Conservation (phyloP, 768 basidiomycete genomes). For the Leucogyrophana mollusca region DNA sequence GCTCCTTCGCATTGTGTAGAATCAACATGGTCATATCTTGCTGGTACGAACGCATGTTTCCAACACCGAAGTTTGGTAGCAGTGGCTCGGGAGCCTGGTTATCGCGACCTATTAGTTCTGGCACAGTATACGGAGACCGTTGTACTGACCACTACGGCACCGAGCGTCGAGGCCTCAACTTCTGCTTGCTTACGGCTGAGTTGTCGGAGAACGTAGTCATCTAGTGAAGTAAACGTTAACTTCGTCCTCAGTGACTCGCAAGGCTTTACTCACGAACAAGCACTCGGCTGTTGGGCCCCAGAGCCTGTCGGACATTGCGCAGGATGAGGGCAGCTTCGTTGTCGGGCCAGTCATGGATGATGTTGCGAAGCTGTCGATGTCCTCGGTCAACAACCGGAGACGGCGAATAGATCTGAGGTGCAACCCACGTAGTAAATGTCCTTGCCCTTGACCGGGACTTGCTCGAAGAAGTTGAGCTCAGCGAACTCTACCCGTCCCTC, state of each 20-base stretch:
- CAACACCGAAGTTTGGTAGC: conserved; percentile 31
- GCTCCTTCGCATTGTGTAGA: conserved; percentile 31
- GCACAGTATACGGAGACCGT: neutral
- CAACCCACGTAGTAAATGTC: conserved; percentile 33
- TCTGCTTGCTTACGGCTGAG: conserved; percentile 13
- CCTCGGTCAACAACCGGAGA: neutral
- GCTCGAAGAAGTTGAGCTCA: conserved; percentile 28
- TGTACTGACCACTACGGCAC: conserved; percentile 14
- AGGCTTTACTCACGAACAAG: conserved; percentile 26
- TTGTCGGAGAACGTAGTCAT: conserved; percentile 20
- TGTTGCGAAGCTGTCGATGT: conserved; percentile 14
- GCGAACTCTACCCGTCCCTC: conserved; percentile 26
- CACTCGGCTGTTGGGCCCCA: conserved; percentile 27
- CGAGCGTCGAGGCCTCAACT: conserved; percentile 11
- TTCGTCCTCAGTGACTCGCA: neutral
- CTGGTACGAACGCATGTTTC: conserved; percentile 25
- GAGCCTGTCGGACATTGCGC: conserved; percentile 25
- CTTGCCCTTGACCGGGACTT: conserved; percentile 22
- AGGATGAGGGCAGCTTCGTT: conserved; percentile 23
- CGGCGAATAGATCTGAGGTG: neutral
- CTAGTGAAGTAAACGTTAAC: conserved; percentile 6
- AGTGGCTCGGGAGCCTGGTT: conserved; percentile 33
- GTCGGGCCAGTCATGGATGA: conserved; percentile 35
- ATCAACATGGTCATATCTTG: conserved; percentile 30
- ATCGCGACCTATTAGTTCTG: neutral